A percentile compares a stretch with the other conserved stretches of the same genome.
phyloP scores from a whole-genome alignment of 2,329 filamentous ascomycete species.

The Sporothrix phasma region DNA sequence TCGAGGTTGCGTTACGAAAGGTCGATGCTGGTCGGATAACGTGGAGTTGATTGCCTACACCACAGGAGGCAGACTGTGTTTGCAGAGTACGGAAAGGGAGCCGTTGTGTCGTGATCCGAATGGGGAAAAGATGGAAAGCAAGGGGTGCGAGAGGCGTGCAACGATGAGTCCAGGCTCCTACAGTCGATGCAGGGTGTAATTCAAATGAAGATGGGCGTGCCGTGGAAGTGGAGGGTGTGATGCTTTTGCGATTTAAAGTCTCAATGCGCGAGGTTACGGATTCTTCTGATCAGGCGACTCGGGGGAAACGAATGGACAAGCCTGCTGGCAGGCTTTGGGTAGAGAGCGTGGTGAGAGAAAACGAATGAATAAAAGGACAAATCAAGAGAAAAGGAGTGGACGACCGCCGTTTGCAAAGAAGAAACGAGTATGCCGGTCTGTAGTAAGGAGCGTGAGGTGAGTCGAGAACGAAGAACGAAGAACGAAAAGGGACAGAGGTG shows the following conservation, averaged over 20 bases:
- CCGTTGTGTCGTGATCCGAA: background rate
- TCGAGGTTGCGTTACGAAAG: background rate
- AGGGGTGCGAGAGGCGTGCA: background rate
- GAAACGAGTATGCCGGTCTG: conserved; percentile 6
- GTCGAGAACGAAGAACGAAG: conserved; percentile 10
- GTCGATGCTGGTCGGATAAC: background rate
- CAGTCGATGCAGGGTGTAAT: background rate
- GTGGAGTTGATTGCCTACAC: background rate
- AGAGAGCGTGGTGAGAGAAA: conserved; percentile 12
- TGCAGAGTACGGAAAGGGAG: background rate
- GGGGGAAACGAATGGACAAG: conserved; percentile 40
- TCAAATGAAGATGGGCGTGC: background rate
- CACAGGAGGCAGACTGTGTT: background rate
- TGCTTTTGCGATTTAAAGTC: too few species aligned
- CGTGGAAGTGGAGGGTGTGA: background rate
- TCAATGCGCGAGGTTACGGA: conserved; percentile 1
- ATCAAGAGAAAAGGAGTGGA: conserved; percentile 16
- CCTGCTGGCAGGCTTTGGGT: conserved; percentile 43
- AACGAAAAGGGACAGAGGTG: background rate
- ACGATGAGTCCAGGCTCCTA: conserved; percentile 6
- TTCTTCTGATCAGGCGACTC: background rate
- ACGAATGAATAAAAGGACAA: conserved; percentile 12
- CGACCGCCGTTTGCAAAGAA: conserved; percentile 13
- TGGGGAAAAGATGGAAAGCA: background rate
- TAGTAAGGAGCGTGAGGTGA: conserved; percentile 12